Evolutionary conservation across 805 yeast species (phyloP).

Genomic region (fission yeast (Schizosaccharomyces pombe)): DNA sequence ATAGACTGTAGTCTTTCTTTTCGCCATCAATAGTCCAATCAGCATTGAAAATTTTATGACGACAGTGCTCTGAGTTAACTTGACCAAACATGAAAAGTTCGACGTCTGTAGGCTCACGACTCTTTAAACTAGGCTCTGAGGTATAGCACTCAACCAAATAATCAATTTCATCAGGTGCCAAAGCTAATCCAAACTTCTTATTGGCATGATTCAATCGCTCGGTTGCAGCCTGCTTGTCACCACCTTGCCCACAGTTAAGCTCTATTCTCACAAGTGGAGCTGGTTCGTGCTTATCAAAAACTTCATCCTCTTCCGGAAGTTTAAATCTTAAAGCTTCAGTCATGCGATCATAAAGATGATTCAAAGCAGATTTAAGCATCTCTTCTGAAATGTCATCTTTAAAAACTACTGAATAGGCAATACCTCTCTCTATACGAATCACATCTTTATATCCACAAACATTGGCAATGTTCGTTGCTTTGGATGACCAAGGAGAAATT

Average conservation of each 20-base stretch:
- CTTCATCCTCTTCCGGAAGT: conserved; percentile 42
- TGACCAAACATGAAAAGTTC: conserved; percentile 98
- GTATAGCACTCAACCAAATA: conserved; percentile 66
- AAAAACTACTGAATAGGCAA: conserved; percentile 34
- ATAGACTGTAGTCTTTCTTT: conserved; percentile 47
- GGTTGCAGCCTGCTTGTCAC: background rate
- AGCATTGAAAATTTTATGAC: conserved; percentile 96
- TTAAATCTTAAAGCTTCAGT: conserved; percentile 39
- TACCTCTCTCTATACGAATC: conserved; percentile 78
- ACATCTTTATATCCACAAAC: conserved; percentile 64
- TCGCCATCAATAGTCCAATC: conserved; percentile 88
- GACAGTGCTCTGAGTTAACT: conserved; percentile 96
- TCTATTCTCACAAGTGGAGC: conserved; percentile 63
- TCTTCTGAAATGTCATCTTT: background rate
- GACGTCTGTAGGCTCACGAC: conserved; percentile 90
- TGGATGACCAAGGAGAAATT: conserved; percentile 96
- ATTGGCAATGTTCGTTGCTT: conserved; percentile 82
- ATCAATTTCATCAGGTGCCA: conserved; percentile 79
- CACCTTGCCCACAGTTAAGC: conserved; percentile 20
- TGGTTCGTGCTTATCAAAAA: conserved; percentile 59
- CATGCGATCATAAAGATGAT: conserved; percentile 69
- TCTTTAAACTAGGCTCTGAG: conserved; percentile 19
- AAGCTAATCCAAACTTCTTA: conserved; percentile 69
- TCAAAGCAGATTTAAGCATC: background rate
- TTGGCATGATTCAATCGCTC: conserved; percentile 48